Conservation (phyloP, 306 rosid genomes). For the Fragaria nilgerrensis region DNA sequence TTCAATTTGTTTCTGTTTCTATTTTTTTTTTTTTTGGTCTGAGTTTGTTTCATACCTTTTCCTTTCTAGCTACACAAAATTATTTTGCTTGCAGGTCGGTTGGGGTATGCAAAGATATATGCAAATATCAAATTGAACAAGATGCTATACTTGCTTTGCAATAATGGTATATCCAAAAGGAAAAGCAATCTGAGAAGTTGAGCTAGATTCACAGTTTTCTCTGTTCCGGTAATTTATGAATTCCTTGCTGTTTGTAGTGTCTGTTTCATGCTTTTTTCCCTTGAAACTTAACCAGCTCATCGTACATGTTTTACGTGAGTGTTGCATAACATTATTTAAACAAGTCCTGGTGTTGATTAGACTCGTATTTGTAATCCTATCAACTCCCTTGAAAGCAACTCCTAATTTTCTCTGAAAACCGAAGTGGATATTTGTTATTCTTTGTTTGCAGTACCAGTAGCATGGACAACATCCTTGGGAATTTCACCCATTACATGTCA, state of each 20-base stretch:
- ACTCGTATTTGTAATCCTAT: slow-evolving; percentile 61
- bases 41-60: not conserved
- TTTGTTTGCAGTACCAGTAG: slow-evolving; percentile 55
- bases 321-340: not conserved
- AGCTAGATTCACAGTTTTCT: not conserved
- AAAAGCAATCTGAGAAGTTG: not conserved
- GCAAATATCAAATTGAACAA: not conserved
- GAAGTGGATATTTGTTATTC: slow-evolving; percentile 54
- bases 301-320: not conserved
- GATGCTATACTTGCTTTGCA: not conserved
- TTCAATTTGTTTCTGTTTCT: not conserved
- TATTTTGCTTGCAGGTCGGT: not conserved
- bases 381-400: slow-evolving; percentile 71
- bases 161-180: no score
- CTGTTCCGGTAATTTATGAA: not conserved
- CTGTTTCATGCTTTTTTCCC: no score
- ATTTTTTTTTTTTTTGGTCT: not conserved
- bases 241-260: no score
- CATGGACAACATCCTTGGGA: slow-evolving; percentile 65
- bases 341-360: no score
- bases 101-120: not conserved
- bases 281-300: not conserved
- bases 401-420: slow-evolving; percentile 60
- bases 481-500: slow-evolving; percentile 64
- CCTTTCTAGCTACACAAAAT: not conserved